Evolutionary conservation across 2,329 filamentous ascomycete species (phyloP).

Genomic region (Periconia macrospinosa): DNA sequence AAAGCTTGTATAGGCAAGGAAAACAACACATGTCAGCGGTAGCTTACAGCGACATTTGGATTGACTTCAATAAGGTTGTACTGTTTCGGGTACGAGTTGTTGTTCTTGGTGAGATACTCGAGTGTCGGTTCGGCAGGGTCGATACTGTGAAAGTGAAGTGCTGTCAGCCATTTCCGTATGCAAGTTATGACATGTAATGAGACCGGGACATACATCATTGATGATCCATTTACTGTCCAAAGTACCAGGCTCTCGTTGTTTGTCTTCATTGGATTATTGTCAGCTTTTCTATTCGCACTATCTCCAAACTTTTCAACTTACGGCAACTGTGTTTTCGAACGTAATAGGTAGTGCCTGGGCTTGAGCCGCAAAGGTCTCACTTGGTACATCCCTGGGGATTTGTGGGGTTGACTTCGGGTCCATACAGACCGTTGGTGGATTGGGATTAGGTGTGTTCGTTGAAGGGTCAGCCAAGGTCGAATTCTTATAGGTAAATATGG

Average conservation of each 20-base stretch:
- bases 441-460: constrained; percentile 19
- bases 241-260: constrained; percentile 30
- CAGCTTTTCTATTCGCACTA: neutral
- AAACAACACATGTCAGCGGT: neutral
- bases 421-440: constrained; percentile 34
- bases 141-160: constrained; percentile 26
- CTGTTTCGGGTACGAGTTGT: constrained; percentile 42
- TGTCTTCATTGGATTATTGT: neutral
- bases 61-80: constrained; percentile 49
- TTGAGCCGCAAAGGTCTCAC: constrained; percentile 24
- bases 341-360: constrained; percentile 21
- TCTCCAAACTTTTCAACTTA: constrained; percentile 18
- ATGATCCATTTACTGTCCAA: constrained; percentile 48
- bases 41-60: constrained; percentile 21
- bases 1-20: neutral
- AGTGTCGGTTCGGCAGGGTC: constrained; percentile 54
- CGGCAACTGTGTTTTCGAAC: constrained; percentile 29
- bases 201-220: constrained; percentile 31
- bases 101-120: constrained; percentile 45
- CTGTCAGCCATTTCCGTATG: neutral
- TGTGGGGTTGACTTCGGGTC: constrained; percentile 40
- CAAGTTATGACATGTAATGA: neutral
- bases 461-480: constrained; percentile 39
- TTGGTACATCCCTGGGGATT: constrained; percentile 40
- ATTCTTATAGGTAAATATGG: constrained; percentile 44